Conservation (phyloP, 2,329 filamentous ascomycete genomes). For the Elsinoe australis region DNA sequence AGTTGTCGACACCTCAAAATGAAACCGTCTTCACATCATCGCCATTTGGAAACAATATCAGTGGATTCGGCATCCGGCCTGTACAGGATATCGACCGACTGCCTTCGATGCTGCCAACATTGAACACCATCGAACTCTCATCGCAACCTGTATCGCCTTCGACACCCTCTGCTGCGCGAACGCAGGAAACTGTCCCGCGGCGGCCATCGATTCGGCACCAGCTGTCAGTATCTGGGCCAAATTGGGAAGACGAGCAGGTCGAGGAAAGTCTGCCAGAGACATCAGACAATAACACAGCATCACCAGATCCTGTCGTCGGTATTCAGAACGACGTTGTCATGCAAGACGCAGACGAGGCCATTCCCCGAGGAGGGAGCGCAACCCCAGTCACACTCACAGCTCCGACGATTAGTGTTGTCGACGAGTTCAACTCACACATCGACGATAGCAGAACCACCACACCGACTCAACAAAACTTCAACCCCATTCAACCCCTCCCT, state of each 20-base stretch:
- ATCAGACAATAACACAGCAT: constrained; percentile 26
- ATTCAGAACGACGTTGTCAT: constrained; percentile 78
- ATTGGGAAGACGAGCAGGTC: constrained; percentile 68
- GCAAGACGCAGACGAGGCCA: constrained; percentile 76
- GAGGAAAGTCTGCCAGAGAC: constrained; percentile 72
- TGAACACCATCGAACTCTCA: constrained; percentile 55
- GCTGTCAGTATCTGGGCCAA: constrained; percentile 74
- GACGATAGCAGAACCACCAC: constrained; percentile 67
- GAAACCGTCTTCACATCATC: constrained; percentile 27
- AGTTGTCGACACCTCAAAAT: constrained; percentile 26
- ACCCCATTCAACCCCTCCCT: constrained; percentile 55
- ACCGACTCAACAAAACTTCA: constrained; percentile 27
- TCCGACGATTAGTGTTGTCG: constrained; percentile 72
- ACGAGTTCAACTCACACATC: constrained; percentile 72
- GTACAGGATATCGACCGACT: constrained; percentile 76
- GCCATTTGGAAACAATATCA: constrained; percentile 27
- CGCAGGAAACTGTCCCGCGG: constrained; percentile 45
- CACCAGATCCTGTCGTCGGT: constrained; percentile 63
- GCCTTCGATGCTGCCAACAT: constrained; percentile 68
- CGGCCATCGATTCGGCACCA: constrained; percentile 86
- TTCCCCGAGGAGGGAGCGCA: constrained; percentile 59
- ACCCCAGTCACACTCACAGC: constrained; percentile 67
- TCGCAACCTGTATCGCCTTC: constrained; percentile 93
- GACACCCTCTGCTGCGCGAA: constrained; percentile 62
- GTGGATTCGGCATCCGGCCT: constrained; percentile 59